These are phyloP conservation scores for Pontederia paniculata DNA, from an alignment of 176 grass and related monocot species.

Conservation along the genomic window DNA sequence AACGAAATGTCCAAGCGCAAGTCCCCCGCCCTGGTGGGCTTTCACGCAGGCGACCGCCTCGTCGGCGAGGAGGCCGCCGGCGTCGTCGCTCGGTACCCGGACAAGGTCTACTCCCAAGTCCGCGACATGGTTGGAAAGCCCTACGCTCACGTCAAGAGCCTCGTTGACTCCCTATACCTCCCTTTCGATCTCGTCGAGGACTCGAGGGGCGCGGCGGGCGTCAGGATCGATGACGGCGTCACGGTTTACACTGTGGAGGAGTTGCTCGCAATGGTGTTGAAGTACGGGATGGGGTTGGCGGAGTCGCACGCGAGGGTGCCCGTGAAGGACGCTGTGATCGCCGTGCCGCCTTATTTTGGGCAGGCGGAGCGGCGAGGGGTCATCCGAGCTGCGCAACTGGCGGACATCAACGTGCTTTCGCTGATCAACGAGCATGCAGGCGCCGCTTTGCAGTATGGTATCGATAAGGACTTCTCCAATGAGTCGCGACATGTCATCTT, in stretches of 20 bases:
- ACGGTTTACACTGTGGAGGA: conserved; percentile 63
- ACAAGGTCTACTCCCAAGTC: conserved; percentile 69
- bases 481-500: conserved; percentile 74
- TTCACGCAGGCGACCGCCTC: conserved; percentile 63
- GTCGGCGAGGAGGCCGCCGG: conserved; percentile 88
- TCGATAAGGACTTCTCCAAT: conserved; percentile 94
- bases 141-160: conserved; percentile 38
- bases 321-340: conserved; percentile 72
- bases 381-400: conserved; percentile 75
- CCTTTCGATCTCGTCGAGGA: conserved; percentile 76
- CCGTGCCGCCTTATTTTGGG: conserved; percentile 83
- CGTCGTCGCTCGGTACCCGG: conserved; percentile 68
- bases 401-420: conserved; percentile 72
- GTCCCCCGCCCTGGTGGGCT: conserved; percentile 68
- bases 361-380: conserved; percentile 73
- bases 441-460: conserved; percentile 90
- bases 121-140: conserved; percentile 83
- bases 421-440: conserved; percentile 95
- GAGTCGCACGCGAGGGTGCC: conserved; percentile 54
- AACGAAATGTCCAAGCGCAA: conserved; percentile 99
- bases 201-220: conserved; percentile 50
- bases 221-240: conserved; percentile 61
- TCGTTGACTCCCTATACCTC: conserved; percentile 59
- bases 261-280: conserved; percentile 75
- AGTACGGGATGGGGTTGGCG: conserved; percentile 58